Base-by-base conservation (phyloP, 352 stramenopile species). In the Pythium guiyangense region DNA sequence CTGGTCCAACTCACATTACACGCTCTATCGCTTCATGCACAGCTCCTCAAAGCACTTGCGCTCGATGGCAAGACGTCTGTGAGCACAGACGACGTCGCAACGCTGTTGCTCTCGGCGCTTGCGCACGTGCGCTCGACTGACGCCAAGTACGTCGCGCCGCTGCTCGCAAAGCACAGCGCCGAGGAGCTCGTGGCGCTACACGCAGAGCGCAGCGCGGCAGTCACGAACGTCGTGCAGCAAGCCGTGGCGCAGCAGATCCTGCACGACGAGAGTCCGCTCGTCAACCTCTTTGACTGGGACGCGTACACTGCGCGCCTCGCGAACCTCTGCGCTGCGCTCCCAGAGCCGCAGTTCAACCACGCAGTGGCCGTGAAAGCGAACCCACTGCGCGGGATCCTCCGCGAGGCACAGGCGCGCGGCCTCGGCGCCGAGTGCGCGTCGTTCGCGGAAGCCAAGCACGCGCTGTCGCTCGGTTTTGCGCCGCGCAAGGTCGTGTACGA, bases 401-500 rank as follows among this genome's bases (percentile, higher is more conserved):
- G 74, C 15, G 73, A 84, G 20, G 83, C 77, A 11, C 60, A 77
- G 18, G 59, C 48, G 2, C 60, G 59, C 17, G 77, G 77, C 3
- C 79, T 88, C n/a, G 85, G 85, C 27, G 84, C 82, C 50, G 85
- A 95, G 59, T 95, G 85, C 47, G 85, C 85, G 34, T 93, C 83
- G 3, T 86, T 93, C 27, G 81, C 75, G 0, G 85, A 95, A 57
- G 85, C 83, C 8, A 89, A 89, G 52, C 85, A 95, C 66, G 64
- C 84, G 44, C 66, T 95, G 26, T 85, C 74, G 40, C 74, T 92
- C 8, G 79, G 81, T 1, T 90, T 92, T 58, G 46, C 71, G 26
- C 84, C 84, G 6, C 75, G 79, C 44, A 74, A 74, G 44, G 76
- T 97, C 14, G 84, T 98, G 10, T 98, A 93, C 67, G 92, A 98